Evolutionary conservation across 2,329 filamentous ascomycete species (phyloP).

Genomic region (Neonectria neomacrospora): DNA sequence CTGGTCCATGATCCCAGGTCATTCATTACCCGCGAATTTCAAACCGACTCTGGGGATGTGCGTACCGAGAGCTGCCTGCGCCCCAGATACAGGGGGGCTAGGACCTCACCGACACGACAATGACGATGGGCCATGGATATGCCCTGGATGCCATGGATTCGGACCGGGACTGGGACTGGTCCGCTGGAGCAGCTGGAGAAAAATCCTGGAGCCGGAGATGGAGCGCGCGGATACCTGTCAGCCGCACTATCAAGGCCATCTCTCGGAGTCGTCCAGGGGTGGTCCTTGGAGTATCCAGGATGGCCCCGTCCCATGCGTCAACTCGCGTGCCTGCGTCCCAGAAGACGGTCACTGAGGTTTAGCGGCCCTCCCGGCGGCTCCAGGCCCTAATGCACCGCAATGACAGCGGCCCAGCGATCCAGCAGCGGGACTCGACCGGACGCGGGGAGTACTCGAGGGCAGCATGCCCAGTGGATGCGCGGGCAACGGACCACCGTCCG

Average conservation of each 20-base stretch:
- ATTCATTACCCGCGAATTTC: slow-evolving; percentile 35
- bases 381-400: slow-evolving; percentile 47
- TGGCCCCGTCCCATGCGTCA: slow-evolving; percentile 31
- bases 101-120: slow-evolving; percentile 32
- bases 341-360: slow-evolving; percentile 46
- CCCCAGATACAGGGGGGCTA: slow-evolving; percentile 35
- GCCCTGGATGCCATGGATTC: slow-evolving; percentile 32
- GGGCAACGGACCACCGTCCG: slow-evolving; percentile 39
- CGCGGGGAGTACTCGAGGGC: slow-evolving; percentile 35
- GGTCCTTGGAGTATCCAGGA: slow-evolving; percentile 33
- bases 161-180: slow-evolving; percentile 28
- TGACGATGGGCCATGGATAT: slow-evolving; percentile 38
- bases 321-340: slow-evolving; percentile 46
- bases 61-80: slow-evolving; percentile 43
- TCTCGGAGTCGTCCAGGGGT: slow-evolving; percentile 33
- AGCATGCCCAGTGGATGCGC: slow-evolving; percentile 38
- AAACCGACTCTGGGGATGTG: slow-evolving; percentile 34
- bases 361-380: slow-evolving; percentile 43
- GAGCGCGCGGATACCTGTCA: slow-evolving; percentile 31
- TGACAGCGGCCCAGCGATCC: slow-evolving; percentile 46
- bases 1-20: slow-evolving; percentile 35
- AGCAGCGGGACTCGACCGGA: slow-evolving; percentile 36
- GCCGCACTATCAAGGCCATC: slow-evolving; percentile 28
- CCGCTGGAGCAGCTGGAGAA: slow-evolving; percentile 27
- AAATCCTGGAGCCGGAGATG: slow-evolving; percentile 45